Conservation (phyloP, 129 eudicot genomes). For the Flaveria trinervia region DNA sequence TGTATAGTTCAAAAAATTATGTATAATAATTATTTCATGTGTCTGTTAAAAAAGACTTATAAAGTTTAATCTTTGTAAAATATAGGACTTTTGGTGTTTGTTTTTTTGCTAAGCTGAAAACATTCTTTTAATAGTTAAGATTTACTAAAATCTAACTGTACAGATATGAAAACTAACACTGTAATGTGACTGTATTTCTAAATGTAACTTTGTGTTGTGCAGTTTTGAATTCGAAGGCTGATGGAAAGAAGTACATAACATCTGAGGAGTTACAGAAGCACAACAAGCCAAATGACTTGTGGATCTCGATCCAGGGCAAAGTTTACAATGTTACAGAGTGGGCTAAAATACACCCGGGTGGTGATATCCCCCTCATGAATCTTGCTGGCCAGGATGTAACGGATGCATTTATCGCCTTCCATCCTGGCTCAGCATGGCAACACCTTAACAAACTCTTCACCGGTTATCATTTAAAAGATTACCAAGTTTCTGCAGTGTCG, state of each 20-base stretch:
- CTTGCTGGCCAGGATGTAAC: constrained; percentile 45
- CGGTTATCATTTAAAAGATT: constrained; percentile 36
- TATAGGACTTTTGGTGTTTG: background rate
- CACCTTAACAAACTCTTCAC: constrained; percentile 39
- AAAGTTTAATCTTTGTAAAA: background rate
- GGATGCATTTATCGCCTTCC: constrained; percentile 45
- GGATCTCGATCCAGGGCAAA: constrained; percentile 45
- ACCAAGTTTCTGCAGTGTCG: constrained; percentile 34
- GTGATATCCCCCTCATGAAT: constrained; percentile 39
- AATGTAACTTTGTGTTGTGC: background rate
- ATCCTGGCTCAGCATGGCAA: constrained; percentile 44
- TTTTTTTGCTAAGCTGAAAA: background rate
- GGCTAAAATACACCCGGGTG: constrained; percentile 49
- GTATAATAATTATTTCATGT: background rate
- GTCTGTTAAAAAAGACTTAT: background rate
- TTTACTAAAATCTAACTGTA: background rate
- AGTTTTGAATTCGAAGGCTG: constrained; percentile 30
- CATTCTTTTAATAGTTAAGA: background rate
- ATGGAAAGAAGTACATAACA: constrained; percentile 39
- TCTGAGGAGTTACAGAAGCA: constrained; percentile 39
- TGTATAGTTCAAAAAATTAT: constrained; percentile 8
- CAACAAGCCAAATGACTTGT: constrained; percentile 38
- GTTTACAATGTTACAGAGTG: constrained; percentile 44
- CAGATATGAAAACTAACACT: background rate
- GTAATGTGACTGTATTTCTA: background rate